Evolutionary conservation across 495 filamentous ascomycete genomes (phyloP), one percentile per base, ranked within the genome.

Genomic region (Sphaerosporella brunnea): DNA sequence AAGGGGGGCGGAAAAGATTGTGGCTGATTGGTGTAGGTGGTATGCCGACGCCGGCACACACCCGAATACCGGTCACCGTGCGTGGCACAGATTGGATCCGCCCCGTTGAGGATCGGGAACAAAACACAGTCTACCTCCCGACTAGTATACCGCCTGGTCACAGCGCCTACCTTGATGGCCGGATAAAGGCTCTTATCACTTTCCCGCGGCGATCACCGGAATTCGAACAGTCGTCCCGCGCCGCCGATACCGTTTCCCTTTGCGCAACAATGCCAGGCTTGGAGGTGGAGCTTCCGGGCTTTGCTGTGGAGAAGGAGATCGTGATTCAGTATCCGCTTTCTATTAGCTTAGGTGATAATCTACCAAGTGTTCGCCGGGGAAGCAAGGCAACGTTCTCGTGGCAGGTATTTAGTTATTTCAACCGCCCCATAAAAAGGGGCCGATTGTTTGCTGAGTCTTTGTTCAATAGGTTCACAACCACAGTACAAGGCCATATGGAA

Each of bases 131-230:
- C 16, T 56, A 42, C 32, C 53, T 56, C 13, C 54, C 54, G 0
- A 46, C 38, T 9, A 51, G 52, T 13, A 56, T 56, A 20, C 53
- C 47, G 7, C 52, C 53, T 0, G 53, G 53, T 2, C 52, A 56
- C 26, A 56, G 52, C 0, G 53, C 51, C 24, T 44, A 49, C 13
- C 34, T 56, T 19, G 53, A 44, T 10, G 53, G 53, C 7, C 28
- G 28, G 13, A 32, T 32, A 5, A 32, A 32, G 13, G 28, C 28
- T 13, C 13, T 32, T 7, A 32, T 32, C 28, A 32, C 5, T 7
- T 7, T 5, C 13, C 28, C 7, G 13, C 7, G 5, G 28, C 28
- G 28, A 5, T 7, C 28, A 32, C 5, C 5, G 28, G 28, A 32
- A 13, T 32, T 32, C 28, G 28, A 32, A 13, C 28, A 32, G 28